These are phyloP conservation scores for Acer campestre DNA, from an alignment of 345 rosid genomes.

Conservation along the genomic window DNA sequence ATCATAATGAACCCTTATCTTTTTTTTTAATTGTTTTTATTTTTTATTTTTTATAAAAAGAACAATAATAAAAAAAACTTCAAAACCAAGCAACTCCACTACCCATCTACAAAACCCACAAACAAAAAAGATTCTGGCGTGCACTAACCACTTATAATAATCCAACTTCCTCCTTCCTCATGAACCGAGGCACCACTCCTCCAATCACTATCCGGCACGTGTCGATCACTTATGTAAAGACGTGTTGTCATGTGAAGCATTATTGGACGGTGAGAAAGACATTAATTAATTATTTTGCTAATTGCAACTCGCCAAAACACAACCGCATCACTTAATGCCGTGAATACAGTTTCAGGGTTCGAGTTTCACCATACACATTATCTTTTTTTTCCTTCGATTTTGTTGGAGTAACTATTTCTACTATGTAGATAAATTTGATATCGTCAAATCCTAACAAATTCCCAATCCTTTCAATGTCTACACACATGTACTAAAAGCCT, in stretches of 20 bases:
- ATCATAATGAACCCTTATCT: not conserved
- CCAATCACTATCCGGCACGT: constrained; percentile 31
- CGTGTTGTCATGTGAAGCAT: constrained; percentile 53
- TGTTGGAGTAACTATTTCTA: too few species aligned
- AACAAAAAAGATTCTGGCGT: constrained; percentile 51
- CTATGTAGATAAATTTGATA: too few species aligned
- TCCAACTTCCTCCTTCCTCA: constrained; percentile 5
- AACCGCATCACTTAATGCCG: too few species aligned
- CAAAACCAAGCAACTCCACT: constrained; percentile 47
- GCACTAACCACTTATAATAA: constrained; percentile 48
- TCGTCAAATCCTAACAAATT: too few species aligned
- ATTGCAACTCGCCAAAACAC: constrained; percentile 19
- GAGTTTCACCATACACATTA: too few species aligned
- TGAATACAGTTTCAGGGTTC: too few species aligned
- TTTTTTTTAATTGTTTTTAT: too few species aligned
- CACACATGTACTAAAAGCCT: too few species aligned
- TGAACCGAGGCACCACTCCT: constrained; percentile 27
- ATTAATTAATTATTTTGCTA: constrained; percentile 17
- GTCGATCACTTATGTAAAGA: constrained; percentile 39
- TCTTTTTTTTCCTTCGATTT: too few species aligned
- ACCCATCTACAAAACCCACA: constrained; percentile 17
- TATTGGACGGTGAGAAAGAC: constrained; percentile 57
- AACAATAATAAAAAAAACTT: constrained; percentile 36
- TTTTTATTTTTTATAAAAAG: not conserved
- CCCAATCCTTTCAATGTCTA: too few species aligned